Evolutionary conservation across 768 basidiomycete species (phyloP).

Genomic region (Kondoa subrosea): DNA sequence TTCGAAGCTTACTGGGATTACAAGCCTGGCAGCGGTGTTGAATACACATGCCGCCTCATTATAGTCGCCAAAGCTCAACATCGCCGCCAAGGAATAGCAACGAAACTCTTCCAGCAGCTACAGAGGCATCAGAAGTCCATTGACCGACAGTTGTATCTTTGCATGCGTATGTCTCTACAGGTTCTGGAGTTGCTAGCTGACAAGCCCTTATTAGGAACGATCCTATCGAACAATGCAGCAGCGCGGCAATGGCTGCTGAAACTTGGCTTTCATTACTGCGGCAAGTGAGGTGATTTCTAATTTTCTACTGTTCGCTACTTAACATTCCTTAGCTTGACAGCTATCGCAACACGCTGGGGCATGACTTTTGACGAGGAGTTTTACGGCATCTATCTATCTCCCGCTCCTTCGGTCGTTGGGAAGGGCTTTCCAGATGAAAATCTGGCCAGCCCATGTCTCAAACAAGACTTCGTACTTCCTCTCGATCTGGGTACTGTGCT

Average conservation of each 20-base stretch:
- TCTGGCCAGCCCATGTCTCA: neutral
- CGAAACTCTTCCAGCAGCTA: neutral
- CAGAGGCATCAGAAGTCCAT: neutral
- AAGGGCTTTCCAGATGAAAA: neutral
- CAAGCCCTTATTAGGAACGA: neutral
- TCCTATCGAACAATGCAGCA: neutral
- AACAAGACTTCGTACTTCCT: neutral
- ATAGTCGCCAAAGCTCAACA: neutral
- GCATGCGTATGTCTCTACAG: neutral
- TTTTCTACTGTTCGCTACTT: neutral
- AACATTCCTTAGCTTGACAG: neutral
- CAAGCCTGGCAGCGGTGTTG: neutral
- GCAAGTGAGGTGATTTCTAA: neutral
- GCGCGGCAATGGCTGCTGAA: neutral
- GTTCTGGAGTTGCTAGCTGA: neutral
- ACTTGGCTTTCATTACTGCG: neutral
- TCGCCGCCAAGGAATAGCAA: neutral
- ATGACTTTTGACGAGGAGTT: neutral
- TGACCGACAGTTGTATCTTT: neutral
- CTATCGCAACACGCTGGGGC: neutral
- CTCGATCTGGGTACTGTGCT: neutral
- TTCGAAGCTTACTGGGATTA: neutral
- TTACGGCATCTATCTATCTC: neutral
- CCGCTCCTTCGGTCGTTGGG: neutral
- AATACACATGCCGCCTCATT: neutral